Evolutionary conservation across 176 grass and related monocot species (phyloP), one percentile per base, ranked within the genome.

Genomic region (Thinopyrum elongatum): DNA sequence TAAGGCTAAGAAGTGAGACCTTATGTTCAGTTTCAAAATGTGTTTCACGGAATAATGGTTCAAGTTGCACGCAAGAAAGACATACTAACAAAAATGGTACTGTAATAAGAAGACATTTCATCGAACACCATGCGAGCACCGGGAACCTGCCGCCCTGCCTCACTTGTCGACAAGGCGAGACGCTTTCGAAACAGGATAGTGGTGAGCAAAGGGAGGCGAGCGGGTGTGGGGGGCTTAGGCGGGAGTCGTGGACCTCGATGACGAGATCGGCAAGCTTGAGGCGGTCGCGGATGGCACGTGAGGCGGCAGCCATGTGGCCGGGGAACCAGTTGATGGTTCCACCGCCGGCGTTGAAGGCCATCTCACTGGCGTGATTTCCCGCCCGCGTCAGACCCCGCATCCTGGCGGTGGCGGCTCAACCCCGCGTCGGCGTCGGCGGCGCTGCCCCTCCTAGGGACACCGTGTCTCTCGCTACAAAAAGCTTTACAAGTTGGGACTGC

Each of bases 201-300:
- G 57, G 57, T 28, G 64, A 77, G 60, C 14, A 33, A 34, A 19
- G 4, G 2, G 25, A 55, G 47, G 25, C 19, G 33, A 79, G 17
- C 7, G 22, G 0, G 14, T 29, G 17, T 2, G n/a, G 23, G 21
- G 16, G 16, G 79, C 93, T 92, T 80, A 95, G 93, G 1, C 96
- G 91, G 22, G 96, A 78, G 85, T 98, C 93, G 35, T 93, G 96
- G 78, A 98, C 93, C 93, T 98, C 93, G 77, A 95, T 80, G 76
- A 98, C 93, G 77, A 98, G 91, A 88, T 98, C 91, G 39, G 88
- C 96, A 6, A 98, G 81, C 90, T 94, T 95, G 79, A 98, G 93
- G 59, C 96, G 93, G 29, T 95, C 83, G 47, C 96, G 96, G 73
- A 98, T 95, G 78, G 96, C 93, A 60, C 96, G 93, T 13, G 93